Evolutionary conservation across 169 alveolate species (phyloP), one percentile per base, ranked within the genome.

Genomic region (Plasmodium gallinaceum): DNA sequence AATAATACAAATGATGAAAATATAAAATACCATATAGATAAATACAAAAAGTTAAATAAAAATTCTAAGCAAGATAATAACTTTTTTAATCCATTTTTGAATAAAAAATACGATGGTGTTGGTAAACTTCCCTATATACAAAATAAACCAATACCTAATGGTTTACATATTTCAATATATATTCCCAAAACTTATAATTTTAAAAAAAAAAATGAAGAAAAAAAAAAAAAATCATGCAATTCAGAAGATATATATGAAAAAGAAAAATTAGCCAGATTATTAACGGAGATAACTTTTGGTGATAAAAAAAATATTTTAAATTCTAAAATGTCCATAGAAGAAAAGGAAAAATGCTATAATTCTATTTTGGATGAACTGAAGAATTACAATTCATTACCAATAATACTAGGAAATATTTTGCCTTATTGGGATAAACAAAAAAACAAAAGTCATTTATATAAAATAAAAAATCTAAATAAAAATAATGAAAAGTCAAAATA

Each of bases 81-180:
- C 12, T 83, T 83, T 48, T 83, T 83, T 66, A 66, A 83, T 48
- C 91, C 91, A 10, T 66, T 83, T 68, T 54, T 83, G 46, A 83
- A 83, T 42, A 83, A 83, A 39, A 83, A 83, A 48, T 83, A 83
- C 32, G 91, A 83, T 66, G 91, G 91, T n/a, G 52, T 83, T 18
- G 83, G 91, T 2, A 83, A 16, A 48, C 71, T 83, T 3, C 91
- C 91, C 12, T 83, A 83, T 42, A 83, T 83, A 66, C 91, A 83
- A 32, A 83, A 83, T 62, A 83, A 68, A 39, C 91, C 91, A 4
- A 61, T 83, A 22, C 91, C 91, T 16, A 83, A 52, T 9, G 91
- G 91, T 12, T 48, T 83, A 1, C 91, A 83, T 60, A 66, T 83
- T 24, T 51, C 91, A 42, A 54, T 83, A 12, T 83, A 83, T 54